A percentile compares a stretch with the other conserved stretches of the same genome.
These are phyloP conservation scores for Sugiyamaella novakii DNA, from an alignment of 1,139 yeast genomes.

Conservation along the genomic window DNA sequence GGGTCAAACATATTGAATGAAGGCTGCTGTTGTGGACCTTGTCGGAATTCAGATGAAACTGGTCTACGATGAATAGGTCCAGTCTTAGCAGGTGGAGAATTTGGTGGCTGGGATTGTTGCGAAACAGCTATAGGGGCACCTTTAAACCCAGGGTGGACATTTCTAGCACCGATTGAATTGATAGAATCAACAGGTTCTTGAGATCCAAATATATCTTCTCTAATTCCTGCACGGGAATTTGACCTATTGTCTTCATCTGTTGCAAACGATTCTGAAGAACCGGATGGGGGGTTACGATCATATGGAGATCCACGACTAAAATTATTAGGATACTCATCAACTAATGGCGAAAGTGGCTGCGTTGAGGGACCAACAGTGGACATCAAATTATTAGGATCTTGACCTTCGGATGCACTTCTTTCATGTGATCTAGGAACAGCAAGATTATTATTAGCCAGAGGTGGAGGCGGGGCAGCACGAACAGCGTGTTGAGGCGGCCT, in stretches of 20 bases:
- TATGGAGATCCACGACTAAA: slow-evolving; percentile 5
- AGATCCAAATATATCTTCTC: slow-evolving; percentile 30
- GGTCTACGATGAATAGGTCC: slow-evolving; percentile 27
- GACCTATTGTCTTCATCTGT: slow-evolving; percentile 20
- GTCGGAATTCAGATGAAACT: slow-evolving; percentile 25
- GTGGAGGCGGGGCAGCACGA: slow-evolving; percentile 20
- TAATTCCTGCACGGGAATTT: slow-evolving; percentile 24
- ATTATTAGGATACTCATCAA: slow-evolving; percentile 17
- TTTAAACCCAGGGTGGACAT: slow-evolving; percentile 19
- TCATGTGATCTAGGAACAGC: slow-evolving; percentile 29
- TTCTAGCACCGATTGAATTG: slow-evolving; percentile 27
- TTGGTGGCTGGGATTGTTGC: slow-evolving; percentile 20
- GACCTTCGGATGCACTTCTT: slow-evolving; percentile 40
- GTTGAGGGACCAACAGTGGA: slow-evolving; percentile 33
- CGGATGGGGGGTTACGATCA: slow-evolving; percentile 8
- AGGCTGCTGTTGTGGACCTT: slow-evolving; percentile 3
- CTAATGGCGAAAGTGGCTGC: slow-evolving; percentile 35
- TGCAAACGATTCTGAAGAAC: slow-evolving; percentile 14
- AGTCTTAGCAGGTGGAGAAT: slow-evolving; percentile 10
- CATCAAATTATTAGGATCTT: slow-evolving; percentile 37
- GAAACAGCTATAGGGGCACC: slow-evolving; percentile 16
- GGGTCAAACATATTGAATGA: slow-evolving; percentile 32
- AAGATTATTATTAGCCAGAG: slow-evolving; percentile 1
- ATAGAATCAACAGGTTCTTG: slow-evolving; percentile 32
- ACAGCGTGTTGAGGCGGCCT: slow-evolving; percentile 11